Base-by-base conservation (phyloP, 1,139 yeast species). In the Diutina ranongensis region DNA sequence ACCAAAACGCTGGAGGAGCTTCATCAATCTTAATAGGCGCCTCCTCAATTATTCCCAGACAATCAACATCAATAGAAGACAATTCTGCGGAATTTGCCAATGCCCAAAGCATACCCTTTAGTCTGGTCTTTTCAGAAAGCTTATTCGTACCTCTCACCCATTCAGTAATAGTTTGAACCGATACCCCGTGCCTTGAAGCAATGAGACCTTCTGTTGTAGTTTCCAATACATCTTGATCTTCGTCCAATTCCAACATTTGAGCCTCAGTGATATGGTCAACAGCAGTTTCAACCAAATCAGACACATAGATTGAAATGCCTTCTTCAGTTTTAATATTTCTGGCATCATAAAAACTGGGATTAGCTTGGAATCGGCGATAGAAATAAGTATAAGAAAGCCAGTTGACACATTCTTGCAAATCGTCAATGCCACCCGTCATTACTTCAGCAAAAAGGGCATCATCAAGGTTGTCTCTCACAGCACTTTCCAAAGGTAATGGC, bases 261-360 rank as follows among this genome's bases (percentile, higher is more conserved):
- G 78, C 73, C 2, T 77, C 78, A 2, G 64, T 66, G 45, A 94
- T 65, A 25, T 85, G 94, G 22, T 71, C 71, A 51, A 92, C 59
- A 0, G 87, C 71, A n/a, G 64, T 68, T 56, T 92, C 97, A 22
- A 92, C 83, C 32, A 87, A 58, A 45, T 87, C 96, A 0, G 97
- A 88, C 45, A 92, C 64, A 59, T 72, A 87, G 48, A 82, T 88
- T 1, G 94, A 85, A 13, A 92, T 61, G 0, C 94, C 95, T 38
- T 75, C 63, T 45, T 78, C 78, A 0, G 85, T 67, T 5, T 9
- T 31, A 2, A 74, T 68, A 50, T 80, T 85, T 36, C 68, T 68
- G 22, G 86, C 74, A 19, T 89, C 96, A 57, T 94, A 94, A 58
- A 76, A 94, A 50, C 94, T 80, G 1, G 98, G 97, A 57, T 94